Conservation (phyloP, 2,329 filamentous ascomycete genomes). For the Sclerotinia minor region DNA sequence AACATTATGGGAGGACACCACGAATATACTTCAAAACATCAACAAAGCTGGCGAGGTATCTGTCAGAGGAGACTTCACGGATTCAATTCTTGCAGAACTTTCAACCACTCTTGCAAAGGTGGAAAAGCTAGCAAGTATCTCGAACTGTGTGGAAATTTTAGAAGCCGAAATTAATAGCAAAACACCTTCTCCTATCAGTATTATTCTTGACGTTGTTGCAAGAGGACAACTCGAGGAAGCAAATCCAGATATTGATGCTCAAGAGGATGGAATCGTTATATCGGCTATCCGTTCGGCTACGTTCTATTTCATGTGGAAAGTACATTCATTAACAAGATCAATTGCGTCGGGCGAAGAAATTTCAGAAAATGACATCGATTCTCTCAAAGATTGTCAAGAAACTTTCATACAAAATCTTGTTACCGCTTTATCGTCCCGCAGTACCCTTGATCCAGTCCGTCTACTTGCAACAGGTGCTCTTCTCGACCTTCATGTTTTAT, state of each 20-base stretch:
- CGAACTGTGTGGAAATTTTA: slow-evolving; percentile 73
- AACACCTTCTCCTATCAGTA: slow-evolving; percentile 58
- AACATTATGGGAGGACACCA: slow-evolving; percentile 80
- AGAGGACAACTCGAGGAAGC: slow-evolving; percentile 68
- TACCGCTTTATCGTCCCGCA: slow-evolving; percentile 65
- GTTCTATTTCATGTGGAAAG: slow-evolving; percentile 97
- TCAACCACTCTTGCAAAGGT: slow-evolving; percentile 76
- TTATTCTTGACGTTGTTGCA: slow-evolving; percentile 70
- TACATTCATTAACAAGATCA: slow-evolving; percentile 58
- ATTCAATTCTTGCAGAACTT: slow-evolving; percentile 66
- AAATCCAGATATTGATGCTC: slow-evolving; percentile 68
- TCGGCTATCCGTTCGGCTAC: slow-evolving; percentile 74
- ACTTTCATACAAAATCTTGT: slow-evolving; percentile 64
- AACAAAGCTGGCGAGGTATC: slow-evolving; percentile 73
- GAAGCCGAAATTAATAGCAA: slow-evolving; percentile 59
- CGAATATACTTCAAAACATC: slow-evolving; percentile 63
- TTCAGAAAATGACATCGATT: slow-evolving; percentile 58
- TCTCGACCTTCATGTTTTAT: slow-evolving; percentile 79
- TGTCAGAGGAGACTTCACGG: slow-evolving; percentile 66
- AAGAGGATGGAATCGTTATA: slow-evolving; percentile 76
- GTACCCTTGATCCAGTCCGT: slow-evolving; percentile 74
- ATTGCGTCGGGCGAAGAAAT: slow-evolving; percentile 57
- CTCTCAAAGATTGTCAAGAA: slow-evolving; percentile 56
- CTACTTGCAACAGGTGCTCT: slow-evolving; percentile 73
- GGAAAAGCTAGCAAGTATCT: slow-evolving; percentile 75